Base-by-base conservation (phyloP, 805 yeast genomes). In the Clavispora phyllophila region DNA sequence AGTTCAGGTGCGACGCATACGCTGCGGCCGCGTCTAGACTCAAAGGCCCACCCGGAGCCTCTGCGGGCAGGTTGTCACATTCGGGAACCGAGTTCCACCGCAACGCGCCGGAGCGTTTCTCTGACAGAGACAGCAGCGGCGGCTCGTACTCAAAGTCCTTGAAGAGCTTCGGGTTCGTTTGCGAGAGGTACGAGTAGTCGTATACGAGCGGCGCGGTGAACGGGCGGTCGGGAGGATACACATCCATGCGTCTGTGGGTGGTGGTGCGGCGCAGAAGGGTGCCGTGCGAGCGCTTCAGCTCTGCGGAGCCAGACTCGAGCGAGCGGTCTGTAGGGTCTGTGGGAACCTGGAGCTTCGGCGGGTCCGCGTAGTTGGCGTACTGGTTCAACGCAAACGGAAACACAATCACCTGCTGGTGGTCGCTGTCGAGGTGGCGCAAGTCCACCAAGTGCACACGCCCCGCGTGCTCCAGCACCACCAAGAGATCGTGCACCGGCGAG, bases 361-460 rank as follows among this genome's bases (percentile, higher is more conserved):
- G 25, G n/a, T 14, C 38, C 19, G 3, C 18, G 17, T 8, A 14
- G 8, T 25, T 26, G 1, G 65, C 65, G 46, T 55, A 70, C 48
- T 68, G 73, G 44, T 68, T 70, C 43, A 70, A 61, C 5, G 72
- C 70, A 47, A 63, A 67, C 0, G 93, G 93, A 12, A 84, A 66
- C 45, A 84, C 66, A 2, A 88, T 71, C 28, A 89, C 88, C 59
- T 85, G 91, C 19, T 49, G 56, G 32, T 56, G 52, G 20, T 47
- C 49, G 15, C 39, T 36, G 22, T 45, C 38, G 50, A 80, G 76
- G 54, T 84, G 78, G 47, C 96, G 75, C 20, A 88, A 73, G 59
- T 90, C 96, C 22, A 90, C 69, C 43, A 89, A 69, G 63, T 90
- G 98, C 3, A 90, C 85, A 41, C 96, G 72, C 0, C 95, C 95